A percentile compares a stretch with the other conserved stretches of the same genome.
Conservation (phyloP, 208 protist genomes). For the Crithidia expoeki region DNA sequence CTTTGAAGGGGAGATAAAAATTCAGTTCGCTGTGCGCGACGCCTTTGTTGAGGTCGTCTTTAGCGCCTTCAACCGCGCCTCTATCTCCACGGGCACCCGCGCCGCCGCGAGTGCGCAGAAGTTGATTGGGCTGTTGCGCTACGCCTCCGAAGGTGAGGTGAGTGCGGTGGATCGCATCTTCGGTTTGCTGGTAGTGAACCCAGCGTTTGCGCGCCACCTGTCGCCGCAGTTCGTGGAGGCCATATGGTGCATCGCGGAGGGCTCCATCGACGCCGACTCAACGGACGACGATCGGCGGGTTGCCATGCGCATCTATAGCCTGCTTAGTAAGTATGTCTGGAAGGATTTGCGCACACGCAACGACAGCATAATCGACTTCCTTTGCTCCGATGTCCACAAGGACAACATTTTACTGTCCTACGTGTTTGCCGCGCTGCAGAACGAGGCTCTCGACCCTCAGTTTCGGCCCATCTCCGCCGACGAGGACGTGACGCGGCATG, state of each 20-base stretch:
- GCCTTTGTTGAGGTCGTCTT: slow-evolving; percentile 90
- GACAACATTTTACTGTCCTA: slow-evolving; percentile 89
- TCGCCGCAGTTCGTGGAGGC: slow-evolving; percentile 84
- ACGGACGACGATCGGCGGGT: slow-evolving; percentile 68
- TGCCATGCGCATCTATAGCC: slow-evolving; percentile 88
- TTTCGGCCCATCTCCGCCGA: slow-evolving; percentile 64
- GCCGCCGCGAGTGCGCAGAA: slow-evolving; percentile 80
- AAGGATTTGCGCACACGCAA: slow-evolving; percentile 68
- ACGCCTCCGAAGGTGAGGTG: slow-evolving; percentile 84
- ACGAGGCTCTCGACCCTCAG: slow-evolving; percentile 70
- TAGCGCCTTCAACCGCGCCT: slow-evolving; percentile 60
- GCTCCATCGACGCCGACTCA: slow-evolving; percentile 60
- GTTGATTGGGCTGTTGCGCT: slow-evolving; percentile 67
- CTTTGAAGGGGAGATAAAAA: slow-evolving; percentile 88
- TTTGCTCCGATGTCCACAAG: slow-evolving; percentile 50
- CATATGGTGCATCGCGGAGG: slow-evolving; percentile 85
- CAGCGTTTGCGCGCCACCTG: slow-evolving; percentile 57
- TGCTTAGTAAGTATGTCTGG: slow-evolving; percentile 78
- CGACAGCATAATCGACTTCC: slow-evolving; percentile 77
- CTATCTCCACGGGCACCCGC: slow-evolving; percentile 56
- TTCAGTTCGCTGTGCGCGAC: slow-evolving; percentile 89
- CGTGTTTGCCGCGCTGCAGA: slow-evolving; percentile 75
- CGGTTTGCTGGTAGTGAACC: slow-evolving; percentile 64
- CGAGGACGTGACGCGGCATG: slow-evolving; percentile 50
- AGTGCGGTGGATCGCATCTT: slow-evolving; percentile 88